Conservation (phyloP, 2,329 filamentous ascomycete genomes). For the Zymoseptoria ardabiliae region DNA sequence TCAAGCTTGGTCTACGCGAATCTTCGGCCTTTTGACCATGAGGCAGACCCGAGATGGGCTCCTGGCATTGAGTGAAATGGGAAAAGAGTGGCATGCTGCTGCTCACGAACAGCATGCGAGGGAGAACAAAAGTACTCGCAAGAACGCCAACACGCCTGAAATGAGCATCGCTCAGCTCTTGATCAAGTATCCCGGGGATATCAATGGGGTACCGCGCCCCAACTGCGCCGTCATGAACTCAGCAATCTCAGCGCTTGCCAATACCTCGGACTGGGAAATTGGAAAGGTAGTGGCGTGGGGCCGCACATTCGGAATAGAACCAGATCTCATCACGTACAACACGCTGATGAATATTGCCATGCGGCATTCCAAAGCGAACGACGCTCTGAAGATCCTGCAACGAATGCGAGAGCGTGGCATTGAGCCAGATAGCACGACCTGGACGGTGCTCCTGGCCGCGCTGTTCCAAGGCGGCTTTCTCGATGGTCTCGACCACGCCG, state of each 20-base stretch:
- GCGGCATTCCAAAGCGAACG: conserved; percentile 18
- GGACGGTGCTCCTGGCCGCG: conserved; percentile 62
- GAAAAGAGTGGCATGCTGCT: conserved; percentile 47
- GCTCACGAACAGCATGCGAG: conserved; percentile 9
- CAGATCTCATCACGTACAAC: conserved; percentile 29
- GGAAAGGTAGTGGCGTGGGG: conserved; percentile 47
- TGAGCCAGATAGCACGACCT: conserved; percentile 52
- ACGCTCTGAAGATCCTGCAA: conserved; percentile 33
- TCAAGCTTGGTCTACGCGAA: conserved; percentile 61
- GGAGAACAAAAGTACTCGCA: conserved; percentile 11
- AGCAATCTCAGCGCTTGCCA: conserved; percentile 57
- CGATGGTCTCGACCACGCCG: conserved; percentile 34
- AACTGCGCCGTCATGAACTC: conserved; percentile 62
- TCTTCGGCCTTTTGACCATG: conserved; percentile 57
- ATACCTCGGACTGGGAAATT: conserved; percentile 42
- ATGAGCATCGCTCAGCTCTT: conserved; percentile 15
- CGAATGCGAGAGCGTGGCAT: conserved; percentile 41
- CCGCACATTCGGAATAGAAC: conserved; percentile 26
- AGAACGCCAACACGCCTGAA: conserved; percentile 2
- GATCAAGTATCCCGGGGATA: conserved; percentile 16
- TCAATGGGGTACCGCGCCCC: conserved; percentile 48
- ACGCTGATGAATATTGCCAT: conserved; percentile 28
- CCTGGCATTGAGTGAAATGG: conserved; percentile 59
- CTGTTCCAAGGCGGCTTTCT: conserved; percentile 46
- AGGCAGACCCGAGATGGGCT: conserved; percentile 50